A percentile compares a stretch with the other conserved stretches of the same genome.
These are phyloP conservation scores for Phytophthora parvispora DNA, from an alignment of 352 stramenopile species.

Conservation along the genomic window DNA sequence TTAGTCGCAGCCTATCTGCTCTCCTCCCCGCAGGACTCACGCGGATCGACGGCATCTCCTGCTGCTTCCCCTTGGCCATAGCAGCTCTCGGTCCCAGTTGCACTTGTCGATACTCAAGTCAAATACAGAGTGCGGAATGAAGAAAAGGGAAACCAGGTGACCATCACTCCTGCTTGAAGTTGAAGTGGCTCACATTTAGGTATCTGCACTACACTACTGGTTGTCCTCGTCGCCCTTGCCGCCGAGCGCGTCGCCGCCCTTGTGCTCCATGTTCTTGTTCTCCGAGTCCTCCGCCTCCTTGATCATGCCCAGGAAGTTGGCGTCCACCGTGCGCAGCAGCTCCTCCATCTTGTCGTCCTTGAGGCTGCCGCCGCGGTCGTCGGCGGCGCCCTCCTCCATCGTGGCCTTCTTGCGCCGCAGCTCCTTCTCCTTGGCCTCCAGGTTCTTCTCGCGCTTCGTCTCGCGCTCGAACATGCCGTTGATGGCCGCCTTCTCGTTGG, in stretches of 20 bases:
- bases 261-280: constrained; percentile 92
- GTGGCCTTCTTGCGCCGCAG: constrained; percentile 86
- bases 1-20: no score
- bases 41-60: constrained; percentile 23
- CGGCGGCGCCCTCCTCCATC: constrained; percentile 85
- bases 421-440: constrained; percentile 93
- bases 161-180: constrained; percentile 63
- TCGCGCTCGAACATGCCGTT: constrained; percentile 98
- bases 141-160: constrained; percentile 38
- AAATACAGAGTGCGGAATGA: constrained; percentile 29
- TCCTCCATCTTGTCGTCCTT: constrained; percentile 97
- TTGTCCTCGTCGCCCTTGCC: constrained; percentile 46
- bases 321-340: constrained; percentile 93
- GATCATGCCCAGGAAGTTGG: constrained; percentile 97
- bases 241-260: constrained; percentile 49
- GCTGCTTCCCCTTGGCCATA: constrained; percentile 42
- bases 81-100: constrained; percentile 2
- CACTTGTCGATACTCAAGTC: constrained; percentile 27
- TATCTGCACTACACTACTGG: not conserved
- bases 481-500: constrained; percentile 96
- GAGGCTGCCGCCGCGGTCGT: constrained; percentile 61
- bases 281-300: constrained; percentile 96
- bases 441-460: constrained; percentile 97
- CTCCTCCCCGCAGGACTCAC: constrained; percentile 20
- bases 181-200: constrained; percentile 11